Percentiles rank a stretch among this genome's conserved stretches.
Evolutionary conservation across 495 filamentous ascomycete species (phyloP).

Genomic region (Oidiodendron maius): DNA sequence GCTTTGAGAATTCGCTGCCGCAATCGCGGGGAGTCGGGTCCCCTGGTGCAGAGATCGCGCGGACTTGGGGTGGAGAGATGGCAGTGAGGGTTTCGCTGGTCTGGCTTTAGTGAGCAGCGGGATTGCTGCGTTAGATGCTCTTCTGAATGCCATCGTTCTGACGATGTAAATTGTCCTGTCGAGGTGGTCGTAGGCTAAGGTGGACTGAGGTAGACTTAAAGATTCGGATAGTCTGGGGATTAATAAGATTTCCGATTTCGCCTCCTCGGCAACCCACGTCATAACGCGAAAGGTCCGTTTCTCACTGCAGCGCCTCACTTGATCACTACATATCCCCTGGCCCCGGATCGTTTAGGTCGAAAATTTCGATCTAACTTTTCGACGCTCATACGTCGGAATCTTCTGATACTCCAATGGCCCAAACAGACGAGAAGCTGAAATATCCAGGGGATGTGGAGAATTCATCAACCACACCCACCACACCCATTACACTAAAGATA

Average conservation of each 20-base stretch:
- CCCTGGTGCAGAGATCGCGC: conserved; percentile 23
- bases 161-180: too few species aligned
- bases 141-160: conserved; percentile 13
- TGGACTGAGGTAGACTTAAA: too few species aligned
- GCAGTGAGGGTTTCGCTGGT: conserved; percentile 10
- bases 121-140: conserved; percentile 10
- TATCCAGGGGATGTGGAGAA: neutral
- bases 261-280: too few species aligned
- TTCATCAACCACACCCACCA: neutral
- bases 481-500: neutral
- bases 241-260: too few species aligned
- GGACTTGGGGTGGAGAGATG: neutral
- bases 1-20: conserved; percentile 40
- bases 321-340: too few species aligned
- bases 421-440: neutral
- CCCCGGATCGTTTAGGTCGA: too few species aligned
- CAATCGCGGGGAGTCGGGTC: conserved; percentile 36
- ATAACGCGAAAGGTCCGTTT: too few species aligned
- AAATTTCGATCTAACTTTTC: neutral
- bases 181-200: too few species aligned
- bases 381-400: too few species aligned
- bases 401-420: too few species aligned
- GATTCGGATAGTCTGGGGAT: too few species aligned
- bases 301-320: too few species aligned
- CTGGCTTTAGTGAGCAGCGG: conserved; percentile 12